phyloP scores from a whole-genome alignment of 1,284 basidiomycete species.

The Malassezia slooffiae region DNA sequence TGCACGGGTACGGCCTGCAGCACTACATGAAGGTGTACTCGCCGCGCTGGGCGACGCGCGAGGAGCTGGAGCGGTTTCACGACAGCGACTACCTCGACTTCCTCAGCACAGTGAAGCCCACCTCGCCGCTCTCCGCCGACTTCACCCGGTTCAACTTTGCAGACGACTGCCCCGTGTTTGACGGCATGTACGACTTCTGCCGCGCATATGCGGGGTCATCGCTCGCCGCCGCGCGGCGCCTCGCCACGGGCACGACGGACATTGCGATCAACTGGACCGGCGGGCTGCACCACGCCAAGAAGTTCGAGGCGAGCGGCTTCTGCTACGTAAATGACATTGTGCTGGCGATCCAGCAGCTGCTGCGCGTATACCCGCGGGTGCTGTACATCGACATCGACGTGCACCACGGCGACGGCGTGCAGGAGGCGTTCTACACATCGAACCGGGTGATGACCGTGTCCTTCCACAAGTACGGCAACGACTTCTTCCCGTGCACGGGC shows the following conservation, averaged over 20 bases:
- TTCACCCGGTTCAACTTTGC: conserved; percentile 46
- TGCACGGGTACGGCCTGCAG: conserved; percentile 90
- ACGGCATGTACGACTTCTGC: conserved; percentile 47
- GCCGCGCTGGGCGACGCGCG: conserved; percentile 74
- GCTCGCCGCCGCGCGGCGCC: conserved; percentile 57
- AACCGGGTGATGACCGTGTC: conserved; percentile 97
- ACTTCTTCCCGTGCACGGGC: conserved; percentile 63
- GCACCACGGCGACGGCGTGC: conserved; percentile 97
- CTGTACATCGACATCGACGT: conserved; percentile 97
- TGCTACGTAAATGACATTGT: conserved; percentile 82
- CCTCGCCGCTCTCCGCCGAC: conserved; percentile 31
- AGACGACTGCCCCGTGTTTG: conserved; percentile 46
- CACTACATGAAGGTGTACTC: conserved; percentile 90
- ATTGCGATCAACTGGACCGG: conserved; percentile 98
- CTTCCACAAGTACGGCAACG: conserved; percentile 97
- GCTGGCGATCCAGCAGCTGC: conserved; percentile 40
- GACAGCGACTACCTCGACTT: conserved; percentile 90
- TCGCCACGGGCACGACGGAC: conserved; percentile 63
- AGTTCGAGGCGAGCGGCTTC: conserved; percentile 87
- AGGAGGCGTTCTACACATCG: conserved; percentile 95
- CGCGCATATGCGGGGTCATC: conserved; percentile 51
- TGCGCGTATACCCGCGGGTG: conserved; percentile 57
- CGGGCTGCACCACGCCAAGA: conserved; percentile 94
- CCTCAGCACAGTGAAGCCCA: conserved; percentile 55
- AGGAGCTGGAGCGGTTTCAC: conserved; percentile 82